Evolutionary conservation across 176 grass and related monocot species (phyloP).

Genomic region (Aegilops tauschii): DNA sequence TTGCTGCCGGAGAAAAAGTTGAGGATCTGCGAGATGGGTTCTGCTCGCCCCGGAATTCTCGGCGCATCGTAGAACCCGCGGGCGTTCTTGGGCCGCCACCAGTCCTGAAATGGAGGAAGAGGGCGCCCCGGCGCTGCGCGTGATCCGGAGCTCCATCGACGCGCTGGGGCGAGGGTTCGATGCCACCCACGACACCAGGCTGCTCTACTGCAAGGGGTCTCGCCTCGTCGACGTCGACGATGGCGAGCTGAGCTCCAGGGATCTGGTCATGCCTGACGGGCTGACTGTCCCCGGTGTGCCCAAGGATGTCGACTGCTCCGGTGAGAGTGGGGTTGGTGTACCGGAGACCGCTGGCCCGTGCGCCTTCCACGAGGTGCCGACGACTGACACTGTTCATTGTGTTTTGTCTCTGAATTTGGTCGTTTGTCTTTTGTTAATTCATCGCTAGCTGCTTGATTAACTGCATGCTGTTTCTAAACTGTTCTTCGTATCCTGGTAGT

Average conservation of each 20-base stretch:
- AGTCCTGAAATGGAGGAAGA: slow-evolving; percentile 51
- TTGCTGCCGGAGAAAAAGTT: not conserved
- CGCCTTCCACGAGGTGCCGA: slow-evolving; percentile 47
- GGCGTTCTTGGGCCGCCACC: not conserved
- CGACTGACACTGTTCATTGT: not conserved
- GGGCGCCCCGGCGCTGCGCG: slow-evolving; percentile 25
- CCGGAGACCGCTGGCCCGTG: slow-evolving; percentile 39
- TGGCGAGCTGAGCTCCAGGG: slow-evolving; percentile 27
- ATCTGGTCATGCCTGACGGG: slow-evolving; percentile 30
- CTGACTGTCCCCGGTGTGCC: slow-evolving; percentile 37
- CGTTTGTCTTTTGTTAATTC: not conserved
- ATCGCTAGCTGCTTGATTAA: not conserved
- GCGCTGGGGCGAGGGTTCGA: slow-evolving; percentile 57
- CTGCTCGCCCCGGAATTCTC: not conserved
- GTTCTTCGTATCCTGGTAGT: not conserved
- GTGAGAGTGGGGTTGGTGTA: slow-evolving; percentile 8
- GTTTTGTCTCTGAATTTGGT: not conserved
- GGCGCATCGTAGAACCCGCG: not conserved
- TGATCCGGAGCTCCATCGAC: slow-evolving; percentile 38
- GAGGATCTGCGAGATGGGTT: not conserved
- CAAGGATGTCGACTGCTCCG: slow-evolving; percentile 34
- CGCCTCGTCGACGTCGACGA: slow-evolving; percentile 43
- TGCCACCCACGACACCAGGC: slow-evolving; percentile 48
- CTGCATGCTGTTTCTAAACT: not conserved
- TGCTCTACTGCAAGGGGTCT: slow-evolving; percentile 64